Percentiles rank a stretch among this genome's conserved stretches.
Evolutionary conservation across 139 green algal species (phyloP).

Genomic region (Auxenochlorella pyrenoidosa): DNA sequence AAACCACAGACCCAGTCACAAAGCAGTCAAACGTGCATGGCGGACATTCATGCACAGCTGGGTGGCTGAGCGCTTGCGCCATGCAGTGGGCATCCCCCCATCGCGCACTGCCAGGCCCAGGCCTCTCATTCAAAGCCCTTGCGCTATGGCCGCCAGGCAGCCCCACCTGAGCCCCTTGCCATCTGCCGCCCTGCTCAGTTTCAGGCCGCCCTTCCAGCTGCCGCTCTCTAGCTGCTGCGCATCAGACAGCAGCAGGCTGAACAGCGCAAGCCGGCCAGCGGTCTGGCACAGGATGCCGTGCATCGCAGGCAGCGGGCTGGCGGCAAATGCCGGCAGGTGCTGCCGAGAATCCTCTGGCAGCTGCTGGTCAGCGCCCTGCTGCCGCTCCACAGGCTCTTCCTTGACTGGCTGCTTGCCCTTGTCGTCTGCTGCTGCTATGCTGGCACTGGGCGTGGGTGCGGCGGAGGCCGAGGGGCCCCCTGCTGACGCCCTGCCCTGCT

Average conservation of each 20-base stretch:
- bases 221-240: constrained; percentile 30
- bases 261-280: constrained; percentile 32
- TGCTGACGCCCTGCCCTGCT: background rate
- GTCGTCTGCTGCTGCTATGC: constrained; percentile 7
- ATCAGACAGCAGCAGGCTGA: constrained; percentile 28
- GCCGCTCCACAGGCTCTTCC: background rate
- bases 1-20: too few relatives aligned
- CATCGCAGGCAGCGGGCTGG: constrained; percentile 26
- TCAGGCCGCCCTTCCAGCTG: constrained; percentile 31
- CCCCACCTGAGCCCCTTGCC: constrained; percentile 17
- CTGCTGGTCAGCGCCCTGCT: background rate
- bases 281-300: constrained; percentile 33
- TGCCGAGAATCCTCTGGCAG: background rate
- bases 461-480: background rate
- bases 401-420: constrained; percentile 24
- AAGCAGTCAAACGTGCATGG: too few relatives aligned
- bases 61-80: too few relatives aligned
- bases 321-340: background rate
- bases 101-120: too few relatives aligned
- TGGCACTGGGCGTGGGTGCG: background rate
- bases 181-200: background rate
- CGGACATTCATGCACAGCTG: too few relatives aligned
- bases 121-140: background rate
- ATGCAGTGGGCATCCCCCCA: too few relatives aligned
- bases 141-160: background rate